Base-by-base conservation (phyloP, 495 filamentous ascomycete species). In the Neurospora sp. region DNA sequence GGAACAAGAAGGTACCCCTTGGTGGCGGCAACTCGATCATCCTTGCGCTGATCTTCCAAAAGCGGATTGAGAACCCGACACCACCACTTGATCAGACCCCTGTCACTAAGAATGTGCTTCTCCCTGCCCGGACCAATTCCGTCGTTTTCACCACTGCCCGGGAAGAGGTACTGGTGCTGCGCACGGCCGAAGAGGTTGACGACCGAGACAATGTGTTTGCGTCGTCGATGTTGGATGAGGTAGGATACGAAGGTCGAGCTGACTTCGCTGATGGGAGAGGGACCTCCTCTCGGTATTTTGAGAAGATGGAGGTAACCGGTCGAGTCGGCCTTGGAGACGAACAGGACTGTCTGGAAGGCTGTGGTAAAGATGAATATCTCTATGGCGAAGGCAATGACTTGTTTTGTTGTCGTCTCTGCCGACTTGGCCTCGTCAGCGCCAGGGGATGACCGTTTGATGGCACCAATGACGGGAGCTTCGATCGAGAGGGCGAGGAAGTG, bases 281-380 rank as follows among this genome's bases (percentile, higher is more conserved):
- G 87, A 5, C 87, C 87, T 20, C 87, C 87, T 65, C 85, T 83
- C 3, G 87, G 83, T 1, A 90, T 78, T 39, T 87, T 81, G 44
- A 94, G 86, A 0, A 90, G 83, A 77, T 91, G 85, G 37, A 97
- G 82, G 75, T 92, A 95, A 68, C 96, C 96, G 2, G 94, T 97
- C 18, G 95, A 97, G 81, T 99, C 96, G 69, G 96, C 96, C 82
- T 99, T 99, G 71, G 93, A 94, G 44, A 99, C 90, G 81, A 98
- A 99, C 41, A 98, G 87, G 42, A 90, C 97, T 5, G 91, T 96
- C 40, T 92, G 87, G 81, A 89, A 87, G 73, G 88, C 88, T 40
- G 92, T 96, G 27, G 92, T 90, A 75, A 90, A 90, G 69, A 96
- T 87, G 71, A 91, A 83, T 27, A 92, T 79, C 73, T 90, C 86